Evolutionary conservation across 805 yeast species (phyloP).

Genomic region (Kregervanrija pseudodelftensis): DNA sequence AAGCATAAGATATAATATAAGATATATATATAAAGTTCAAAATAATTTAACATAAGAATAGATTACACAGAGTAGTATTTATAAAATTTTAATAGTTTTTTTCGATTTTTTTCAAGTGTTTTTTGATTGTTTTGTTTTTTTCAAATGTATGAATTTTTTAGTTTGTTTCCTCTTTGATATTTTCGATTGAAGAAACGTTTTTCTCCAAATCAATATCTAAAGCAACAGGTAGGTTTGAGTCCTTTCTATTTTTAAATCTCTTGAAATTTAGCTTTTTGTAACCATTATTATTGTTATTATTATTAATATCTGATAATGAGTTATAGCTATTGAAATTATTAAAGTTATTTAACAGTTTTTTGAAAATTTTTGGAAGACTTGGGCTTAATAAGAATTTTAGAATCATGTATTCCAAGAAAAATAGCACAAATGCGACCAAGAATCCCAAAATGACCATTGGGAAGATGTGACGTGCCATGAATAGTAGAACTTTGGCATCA

Average conservation of each 20-base stretch:
- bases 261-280: conserved; percentile 17
- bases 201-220: conserved; percentile 30
- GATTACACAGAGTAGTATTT: too few relatives aligned
- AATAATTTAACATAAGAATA: too few relatives aligned
- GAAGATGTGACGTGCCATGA: conserved; percentile 66
- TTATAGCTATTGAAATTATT: conserved; percentile 18
- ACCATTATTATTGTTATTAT: conserved; percentile 13
- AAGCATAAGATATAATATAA: too few relatives aligned
- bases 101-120: too few relatives aligned
- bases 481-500: conserved; percentile 75
- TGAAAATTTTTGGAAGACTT: conserved; percentile 17
- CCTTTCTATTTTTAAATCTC: conserved; percentile 37
- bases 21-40: too few relatives aligned
- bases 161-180: conserved; percentile 2
- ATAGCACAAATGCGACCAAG: conserved; percentile 40
- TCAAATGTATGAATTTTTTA: conserved; percentile 12
- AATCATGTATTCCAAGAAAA: conserved; percentile 41
- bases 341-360: conserved; percentile 15
- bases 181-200: conserved; percentile 17
- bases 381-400: conserved; percentile 22
- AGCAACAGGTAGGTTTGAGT: conserved; percentile 43
- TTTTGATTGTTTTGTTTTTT: too few relatives aligned
- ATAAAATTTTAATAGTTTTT: too few relatives aligned
- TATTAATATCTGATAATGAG: conserved; percentile 18
- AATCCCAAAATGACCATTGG: conserved; percentile 69